Base-by-base conservation (phyloP, 2,329 filamentous ascomycete species). In the Oidium heveae region DNA sequence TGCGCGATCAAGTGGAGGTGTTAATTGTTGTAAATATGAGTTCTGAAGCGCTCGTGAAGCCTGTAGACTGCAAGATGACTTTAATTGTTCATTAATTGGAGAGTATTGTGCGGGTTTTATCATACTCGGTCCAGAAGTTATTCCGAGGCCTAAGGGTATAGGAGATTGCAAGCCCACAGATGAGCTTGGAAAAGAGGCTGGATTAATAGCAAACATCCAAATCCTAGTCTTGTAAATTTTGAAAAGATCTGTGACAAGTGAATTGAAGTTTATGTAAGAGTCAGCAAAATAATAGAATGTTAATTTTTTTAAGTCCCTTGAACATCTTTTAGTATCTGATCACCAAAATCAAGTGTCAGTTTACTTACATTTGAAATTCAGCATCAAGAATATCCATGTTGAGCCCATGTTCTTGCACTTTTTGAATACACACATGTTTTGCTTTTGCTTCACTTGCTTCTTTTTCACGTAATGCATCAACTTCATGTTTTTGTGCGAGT, bases 271-370 rank as follows among this genome's bases (percentile, higher is more conserved):
- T 72, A 98, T 94, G 66, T 98, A 98, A 0, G 86, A 80, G 64
- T 95, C 88, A 54, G 91, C 89, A 66, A 95, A 98, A 69, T 96
- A 98, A 71, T 95, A 98, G 69, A 96, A 96, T 0, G 93, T 98
- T 55, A 98, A 72, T 67, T 98, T 98, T 70, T 96, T 94, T 80
- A 87, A 95, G 66, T 98, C 91, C 81, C 89, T 95, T 61, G 2
- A 46, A 43, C 2, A 16, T 43, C 44, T 34, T 52, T 59, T 55
- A 58, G 57, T 36, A 54, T 20, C 4, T 39, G 33, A 12, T 56
- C 66, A 22, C 5, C 12, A 28, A 24, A 13, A 4, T 28, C 57
- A 67, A 63, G 56, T 9, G 20, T n/a, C 33, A 9, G 28, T 1
- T 24, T 18, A 74, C 85, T 76, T 72, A 94, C 89, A 94, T 93